Conservation (phyloP, 2,329 filamentous ascomycete genomes). For the Zymoseptoria passerinii region DNA sequence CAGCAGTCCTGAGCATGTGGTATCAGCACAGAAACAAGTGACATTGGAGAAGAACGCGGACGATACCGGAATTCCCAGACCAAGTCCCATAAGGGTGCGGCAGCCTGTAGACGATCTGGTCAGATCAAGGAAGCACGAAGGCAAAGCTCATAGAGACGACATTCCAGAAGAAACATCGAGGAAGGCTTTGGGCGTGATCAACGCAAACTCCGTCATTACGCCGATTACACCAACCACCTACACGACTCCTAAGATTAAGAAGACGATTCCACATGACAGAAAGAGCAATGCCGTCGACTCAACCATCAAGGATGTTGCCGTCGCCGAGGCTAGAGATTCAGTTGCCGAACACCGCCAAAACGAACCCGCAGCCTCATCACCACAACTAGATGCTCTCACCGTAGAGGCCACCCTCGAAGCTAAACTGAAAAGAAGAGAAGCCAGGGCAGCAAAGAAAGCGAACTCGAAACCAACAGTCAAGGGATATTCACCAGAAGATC, state of each 20-base stretch:
- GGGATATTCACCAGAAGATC: neutral
- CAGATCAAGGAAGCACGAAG: neutral
- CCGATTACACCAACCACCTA: constrained; percentile 5
- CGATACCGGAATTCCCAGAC: neutral
- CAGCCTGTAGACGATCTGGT: neutral
- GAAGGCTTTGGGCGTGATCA: constrained; percentile 17
- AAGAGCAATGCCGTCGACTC: neutral
- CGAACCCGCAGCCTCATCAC: neutral
- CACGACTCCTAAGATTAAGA: neutral
- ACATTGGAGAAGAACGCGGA: neutral
- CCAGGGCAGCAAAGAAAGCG: constrained; percentile 2
- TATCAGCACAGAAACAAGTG: constrained; percentile 3
- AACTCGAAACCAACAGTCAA: neutral
- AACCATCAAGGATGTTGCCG: neutral
- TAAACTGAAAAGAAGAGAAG: neutral
- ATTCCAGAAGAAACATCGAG: constrained; percentile 2
- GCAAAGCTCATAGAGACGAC: neutral
- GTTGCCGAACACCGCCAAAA: constrained; percentile 3
- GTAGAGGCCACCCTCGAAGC: neutral
- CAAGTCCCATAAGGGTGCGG: neutral
- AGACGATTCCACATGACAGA: neutral
- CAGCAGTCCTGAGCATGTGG: constrained; percentile 18
- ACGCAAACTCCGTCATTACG: constrained; percentile 16
- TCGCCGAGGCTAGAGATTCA: neutral
- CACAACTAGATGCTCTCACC: neutral